Evolutionary conservation across 345 rosid species (phyloP).

Genomic region (Brassica incana): DNA sequence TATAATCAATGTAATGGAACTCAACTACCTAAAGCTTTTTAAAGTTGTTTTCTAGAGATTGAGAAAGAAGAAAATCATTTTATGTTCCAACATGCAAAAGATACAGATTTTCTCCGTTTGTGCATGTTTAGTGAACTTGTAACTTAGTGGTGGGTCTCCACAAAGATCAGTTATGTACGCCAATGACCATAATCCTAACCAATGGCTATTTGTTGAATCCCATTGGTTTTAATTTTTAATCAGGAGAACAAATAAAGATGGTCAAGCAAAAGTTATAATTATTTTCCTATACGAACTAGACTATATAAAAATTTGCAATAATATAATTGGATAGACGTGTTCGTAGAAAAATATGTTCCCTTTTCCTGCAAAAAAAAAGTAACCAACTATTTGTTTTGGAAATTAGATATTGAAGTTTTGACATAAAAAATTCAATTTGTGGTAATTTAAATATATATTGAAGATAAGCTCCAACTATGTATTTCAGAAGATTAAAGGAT

Average conservation of each 20-base stretch:
- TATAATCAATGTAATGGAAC: neutral
- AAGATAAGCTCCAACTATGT: neutral
- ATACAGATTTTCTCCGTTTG: neutral
- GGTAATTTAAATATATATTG: neutral
- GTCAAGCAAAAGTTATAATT: neutral
- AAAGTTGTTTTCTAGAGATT: neutral
- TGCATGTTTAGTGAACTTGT: neutral
- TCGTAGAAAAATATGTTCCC: neutral
- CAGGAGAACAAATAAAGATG: neutral
- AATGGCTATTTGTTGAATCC: neutral
- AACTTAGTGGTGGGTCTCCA: slow-evolving; percentile 5
- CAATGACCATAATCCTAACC: neutral
- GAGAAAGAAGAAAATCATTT: neutral
- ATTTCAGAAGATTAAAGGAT: neutral
- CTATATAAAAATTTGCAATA: neutral
- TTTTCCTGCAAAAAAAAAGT: neutral
- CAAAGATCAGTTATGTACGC: neutral
- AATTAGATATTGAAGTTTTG: neutral
- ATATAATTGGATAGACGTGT: neutral
- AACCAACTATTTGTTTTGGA: neutral
- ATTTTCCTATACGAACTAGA: neutral
- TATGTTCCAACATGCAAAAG: slow-evolving; percentile 1
- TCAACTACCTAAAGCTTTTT: neutral
- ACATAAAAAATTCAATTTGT: too few relatives aligned
- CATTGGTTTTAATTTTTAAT: neutral